Percentiles rank a stretch among this genome's conserved stretches.
Evolutionary conservation across 257 asterid genomes (phyloP).

Genomic region (Osmanthus fragrans): DNA sequence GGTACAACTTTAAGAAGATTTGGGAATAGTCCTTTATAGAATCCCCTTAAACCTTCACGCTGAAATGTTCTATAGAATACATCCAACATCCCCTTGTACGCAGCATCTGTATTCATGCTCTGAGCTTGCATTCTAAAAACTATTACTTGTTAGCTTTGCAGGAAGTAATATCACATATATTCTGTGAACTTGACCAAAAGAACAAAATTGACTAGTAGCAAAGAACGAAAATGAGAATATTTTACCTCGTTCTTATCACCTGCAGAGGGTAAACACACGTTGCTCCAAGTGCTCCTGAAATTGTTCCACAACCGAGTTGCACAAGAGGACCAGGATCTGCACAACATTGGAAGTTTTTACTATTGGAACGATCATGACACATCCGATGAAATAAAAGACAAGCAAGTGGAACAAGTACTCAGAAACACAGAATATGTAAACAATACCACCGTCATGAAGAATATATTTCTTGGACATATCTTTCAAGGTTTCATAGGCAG

Average conservation of each 20-base stretch:
- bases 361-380: conserved; percentile 15
- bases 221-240: not conserved
- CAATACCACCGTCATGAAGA: conserved; percentile 76
- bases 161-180: not conserved
- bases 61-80: conserved; percentile 63
- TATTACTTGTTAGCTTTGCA: conserved; percentile 20
- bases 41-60: conserved; percentile 77
- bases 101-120: conserved; percentile 30
- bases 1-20: conserved; percentile 96
- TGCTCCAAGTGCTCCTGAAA: conserved; percentile 96
- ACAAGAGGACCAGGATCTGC: conserved; percentile 96
- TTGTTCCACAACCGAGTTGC: conserved; percentile 90
- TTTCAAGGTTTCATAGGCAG: conserved; percentile 88
- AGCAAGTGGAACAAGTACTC: not conserved
- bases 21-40: conserved; percentile 92
- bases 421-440: conserved; percentile 19
- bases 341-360: conserved; percentile 24
- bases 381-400: conserved; percentile 8
- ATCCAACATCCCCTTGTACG: conserved; percentile 70
- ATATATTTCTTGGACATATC: conserved; percentile 76
- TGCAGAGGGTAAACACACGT: conserved; percentile 94
- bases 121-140: conserved; percentile 94
- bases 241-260: conserved; percentile 94
- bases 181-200: not conserved
- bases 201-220: conserved; percentile 1